Percentiles rank a stretch among this genome's conserved stretches.
phyloP scores from a whole-genome alignment of 2,329 filamentous ascomycete species.

The Xylaria sp. region DNA sequence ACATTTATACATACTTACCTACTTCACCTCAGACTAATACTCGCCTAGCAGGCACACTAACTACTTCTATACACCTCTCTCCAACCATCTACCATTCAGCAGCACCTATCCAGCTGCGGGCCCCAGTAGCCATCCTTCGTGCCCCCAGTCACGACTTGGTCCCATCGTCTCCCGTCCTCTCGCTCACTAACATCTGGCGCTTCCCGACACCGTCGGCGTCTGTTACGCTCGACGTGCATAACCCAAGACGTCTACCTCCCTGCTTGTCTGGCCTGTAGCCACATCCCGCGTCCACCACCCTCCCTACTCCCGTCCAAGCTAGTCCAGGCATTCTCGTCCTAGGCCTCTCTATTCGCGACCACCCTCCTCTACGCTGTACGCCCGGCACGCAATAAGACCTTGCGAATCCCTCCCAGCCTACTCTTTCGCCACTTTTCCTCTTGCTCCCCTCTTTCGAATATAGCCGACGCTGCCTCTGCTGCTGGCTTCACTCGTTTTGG shows the following conservation, averaged over 20 bases:
- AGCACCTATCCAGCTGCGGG: background rate
- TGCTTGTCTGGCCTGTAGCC: background rate
- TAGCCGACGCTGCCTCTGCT: slow-evolving; percentile 25
- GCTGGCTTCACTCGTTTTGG: slow-evolving; percentile 17
- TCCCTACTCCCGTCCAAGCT: slow-evolving; percentile 36
- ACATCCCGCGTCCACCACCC: slow-evolving; percentile 10
- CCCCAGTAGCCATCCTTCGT: background rate
- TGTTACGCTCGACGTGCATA: slow-evolving; percentile 45
- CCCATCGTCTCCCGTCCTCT: slow-evolving; percentile 28
- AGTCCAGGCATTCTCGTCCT: slow-evolving; percentile 27
- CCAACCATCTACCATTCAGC: slow-evolving; percentile 14
- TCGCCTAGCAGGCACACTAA: background rate
- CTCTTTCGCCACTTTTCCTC: slow-evolving; percentile 49
- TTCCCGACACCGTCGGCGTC: slow-evolving; percentile 42
- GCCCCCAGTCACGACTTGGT: slow-evolving; percentile 6
- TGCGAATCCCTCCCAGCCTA: slow-evolving; percentile 45
- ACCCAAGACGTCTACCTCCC: slow-evolving; percentile 44
- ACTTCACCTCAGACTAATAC: background rate
- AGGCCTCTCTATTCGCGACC: slow-evolving; percentile 48
- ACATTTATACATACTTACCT: background rate
- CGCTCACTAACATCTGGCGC: slow-evolving; percentile 43
- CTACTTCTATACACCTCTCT: background rate
- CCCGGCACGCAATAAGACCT: slow-evolving; percentile 50
- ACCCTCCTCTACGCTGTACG: slow-evolving; percentile 39
- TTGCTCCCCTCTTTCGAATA: slow-evolving; percentile 40